A percentile compares a stretch with the other conserved stretches of the same genome.
Conservation (phyloP, 2,329 filamentous ascomycete species). For the Botrytis hyacinthi region DNA sequence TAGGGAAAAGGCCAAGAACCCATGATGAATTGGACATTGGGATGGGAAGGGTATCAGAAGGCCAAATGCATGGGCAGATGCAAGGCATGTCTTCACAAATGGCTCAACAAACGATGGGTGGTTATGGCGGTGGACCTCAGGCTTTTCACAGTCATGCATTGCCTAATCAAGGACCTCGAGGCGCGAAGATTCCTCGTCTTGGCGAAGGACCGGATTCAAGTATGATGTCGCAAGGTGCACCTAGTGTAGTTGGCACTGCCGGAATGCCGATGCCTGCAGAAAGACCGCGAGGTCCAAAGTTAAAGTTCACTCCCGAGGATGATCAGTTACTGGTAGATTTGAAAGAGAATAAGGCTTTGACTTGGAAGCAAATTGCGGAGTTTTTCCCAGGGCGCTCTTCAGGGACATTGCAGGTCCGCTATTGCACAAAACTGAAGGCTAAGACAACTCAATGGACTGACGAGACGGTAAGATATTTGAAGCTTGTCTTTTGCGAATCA, state of each 20-base stretch:
- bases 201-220: conserved; percentile 47
- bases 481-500: conserved; percentile 9
- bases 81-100: conserved; percentile 53
- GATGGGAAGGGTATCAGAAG: conserved; percentile 48
- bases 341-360: conserved; percentile 91
- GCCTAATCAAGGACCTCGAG: conserved; percentile 67
- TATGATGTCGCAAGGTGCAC: conserved; percentile 56
- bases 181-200: conserved; percentile 62
- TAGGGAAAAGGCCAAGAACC: conserved; percentile 50
- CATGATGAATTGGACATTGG: conserved; percentile 53
- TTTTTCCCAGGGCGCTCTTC: conserved; percentile 91
- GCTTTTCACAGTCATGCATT: conserved; percentile 73
- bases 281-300: conserved; percentile 79
- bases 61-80: conserved; percentile 40
- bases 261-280: conserved; percentile 85
- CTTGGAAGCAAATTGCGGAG: conserved; percentile 96
- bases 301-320: conserved; percentile 92
- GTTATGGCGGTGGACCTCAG: conserved; percentile 40
- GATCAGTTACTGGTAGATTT: conserved; percentile 84
- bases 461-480: conserved; percentile 71
- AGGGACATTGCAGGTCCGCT: conserved; percentile 87
- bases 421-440: conserved; percentile 92
- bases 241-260: conserved; percentile 80
- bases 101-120: conserved; percentile 55
- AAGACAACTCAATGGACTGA: conserved; percentile 93